These are phyloP conservation scores for Candida nemodendra DNA, from an alignment of 805 yeast species.

Conservation along the genomic window DNA sequence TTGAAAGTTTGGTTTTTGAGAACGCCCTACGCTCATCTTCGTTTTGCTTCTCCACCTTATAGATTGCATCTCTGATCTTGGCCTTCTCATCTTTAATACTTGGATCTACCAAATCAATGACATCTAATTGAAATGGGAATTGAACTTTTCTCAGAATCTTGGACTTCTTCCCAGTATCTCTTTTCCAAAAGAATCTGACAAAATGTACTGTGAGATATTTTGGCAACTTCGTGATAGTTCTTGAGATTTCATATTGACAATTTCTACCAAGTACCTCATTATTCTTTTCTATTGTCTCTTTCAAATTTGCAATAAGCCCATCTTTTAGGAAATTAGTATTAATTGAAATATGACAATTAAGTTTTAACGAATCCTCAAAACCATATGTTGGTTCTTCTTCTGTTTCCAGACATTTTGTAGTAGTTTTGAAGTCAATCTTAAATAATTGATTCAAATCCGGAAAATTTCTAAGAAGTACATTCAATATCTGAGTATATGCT, in stretches of 20 bases:
- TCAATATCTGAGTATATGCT: slow-evolving; percentile 77
- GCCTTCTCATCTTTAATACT: slow-evolving; percentile 65
- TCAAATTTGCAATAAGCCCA: slow-evolving; percentile 73
- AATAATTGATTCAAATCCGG: slow-evolving; percentile 58
- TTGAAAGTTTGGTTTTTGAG: slow-evolving; percentile 53
- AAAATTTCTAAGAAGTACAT: slow-evolving; percentile 46
- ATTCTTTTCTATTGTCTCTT: slow-evolving; percentile 75
- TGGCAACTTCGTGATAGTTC: slow-evolving; percentile 75
- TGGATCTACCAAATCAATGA: slow-evolving; percentile 82
- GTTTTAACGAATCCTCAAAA: slow-evolving; percentile 62
- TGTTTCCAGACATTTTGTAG: slow-evolving; percentile 56
- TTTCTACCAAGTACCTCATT: slow-evolving; percentile 68
- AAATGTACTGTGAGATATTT: slow-evolving; percentile 86
- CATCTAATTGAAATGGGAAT: slow-evolving; percentile 91
- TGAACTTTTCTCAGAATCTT: slow-evolving; percentile 92
- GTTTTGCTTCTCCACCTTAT: slow-evolving; percentile 71
- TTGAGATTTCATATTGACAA: slow-evolving; percentile 63
- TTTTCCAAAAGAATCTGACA: slow-evolving; percentile 94
- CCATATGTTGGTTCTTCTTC: slow-evolving; percentile 46
- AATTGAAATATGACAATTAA: slow-evolving; percentile 85
- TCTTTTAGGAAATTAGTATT: slow-evolving; percentile 84
- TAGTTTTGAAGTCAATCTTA: slow-evolving; percentile 61
- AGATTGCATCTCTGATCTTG: slow-evolving; percentile 71
- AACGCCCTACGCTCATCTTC: slow-evolving; percentile 70
- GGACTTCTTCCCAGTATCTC: slow-evolving; percentile 85